Evolutionary conservation across 23 red algal species (phyloP).

Genomic region (Gracilaria gracilis): DNA sequence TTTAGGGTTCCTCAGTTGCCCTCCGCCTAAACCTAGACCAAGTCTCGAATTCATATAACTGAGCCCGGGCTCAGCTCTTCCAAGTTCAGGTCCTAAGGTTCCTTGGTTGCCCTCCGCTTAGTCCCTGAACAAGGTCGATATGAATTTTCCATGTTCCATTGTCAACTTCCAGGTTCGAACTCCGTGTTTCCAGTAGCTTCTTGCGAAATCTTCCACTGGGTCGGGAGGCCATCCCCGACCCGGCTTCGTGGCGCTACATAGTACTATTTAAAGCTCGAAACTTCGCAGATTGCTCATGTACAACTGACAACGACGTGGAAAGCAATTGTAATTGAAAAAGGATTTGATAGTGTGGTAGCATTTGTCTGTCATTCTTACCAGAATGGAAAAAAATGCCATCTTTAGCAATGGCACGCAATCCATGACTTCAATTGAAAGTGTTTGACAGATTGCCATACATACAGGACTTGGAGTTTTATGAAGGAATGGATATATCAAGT

Average conservation of each 20-base stretch:
- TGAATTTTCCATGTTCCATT: too few relatives aligned
- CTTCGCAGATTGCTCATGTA: too few relatives aligned
- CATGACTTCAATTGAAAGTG: too few relatives aligned
- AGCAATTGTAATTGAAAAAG: neutral
- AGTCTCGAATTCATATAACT: too few relatives aligned
- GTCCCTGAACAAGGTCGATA: neutral
- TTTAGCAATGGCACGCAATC: too few relatives aligned
- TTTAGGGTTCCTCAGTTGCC: too few relatives aligned
- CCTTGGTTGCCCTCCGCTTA: neutral
- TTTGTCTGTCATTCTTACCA: neutral
- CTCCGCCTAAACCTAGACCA: too few relatives aligned
- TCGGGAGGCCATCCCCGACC: neutral
- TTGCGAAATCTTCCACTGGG: neutral
- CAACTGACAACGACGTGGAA: neutral
- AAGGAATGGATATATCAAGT: too few relatives aligned
- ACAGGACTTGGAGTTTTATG: too few relatives aligned
- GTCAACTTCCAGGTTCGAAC: neutral
- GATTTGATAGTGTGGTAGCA: neutral
- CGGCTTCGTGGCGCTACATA: neutral
- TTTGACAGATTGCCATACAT: too few relatives aligned
- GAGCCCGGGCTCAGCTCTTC: too few relatives aligned
- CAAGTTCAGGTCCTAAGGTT: neutral
- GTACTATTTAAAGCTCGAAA: neutral
- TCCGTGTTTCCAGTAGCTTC: neutral
- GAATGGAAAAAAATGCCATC: neutral